Evolutionary conservation across 768 basidiomycete genomes (phyloP), one percentile per base, ranked within the genome.

Genomic region (Lactarius hatsudake): DNA sequence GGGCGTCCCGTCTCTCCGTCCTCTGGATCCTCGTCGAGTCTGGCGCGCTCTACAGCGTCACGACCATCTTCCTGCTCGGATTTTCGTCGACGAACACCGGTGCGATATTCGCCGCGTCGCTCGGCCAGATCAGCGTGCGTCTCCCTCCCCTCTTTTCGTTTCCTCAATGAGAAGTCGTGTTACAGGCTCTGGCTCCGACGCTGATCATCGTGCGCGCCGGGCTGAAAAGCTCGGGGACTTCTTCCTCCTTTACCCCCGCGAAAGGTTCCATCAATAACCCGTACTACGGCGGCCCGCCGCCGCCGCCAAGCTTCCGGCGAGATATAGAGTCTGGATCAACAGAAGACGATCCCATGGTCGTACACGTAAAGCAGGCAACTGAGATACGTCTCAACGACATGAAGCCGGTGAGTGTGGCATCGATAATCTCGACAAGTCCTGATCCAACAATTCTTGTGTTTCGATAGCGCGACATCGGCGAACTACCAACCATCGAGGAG

Each of bases 21-120:
- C 67, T 68, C 54, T 66, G 64, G 67, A 68, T 66, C 20, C 40
- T 68, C 26, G 64, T 68, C 59, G 67, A 68, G 43, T 68, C 64
- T 4, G 67, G 67, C 23, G 67, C 67, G 9, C 36, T 65, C 23
- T 68, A 68, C n/a, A 61, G 59, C 43, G 7, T 58, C 53, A 68
- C 54, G 1, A 65, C 59, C 17, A 51, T 28, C 40, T 34, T 59
- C 20, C 23, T 65, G 51, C 67, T 68, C 54, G 67, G 42, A 1
- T 66, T 68, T 45, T 66, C 58, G 26, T 23, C 6, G 53, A 42
- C 63, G 18, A 64, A 64, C 36, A 53, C 26, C 13, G 64, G 64
- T 4, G 43, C 34, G 12, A 26, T 68, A 54, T 55, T 68, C 36
- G 32, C 20, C 1, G 59, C 59, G 2, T 23, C 42, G 2, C 67